phyloP scores from a whole-genome alignment of 108 stramenopile species.

The Cyclotella baltica region DNA sequence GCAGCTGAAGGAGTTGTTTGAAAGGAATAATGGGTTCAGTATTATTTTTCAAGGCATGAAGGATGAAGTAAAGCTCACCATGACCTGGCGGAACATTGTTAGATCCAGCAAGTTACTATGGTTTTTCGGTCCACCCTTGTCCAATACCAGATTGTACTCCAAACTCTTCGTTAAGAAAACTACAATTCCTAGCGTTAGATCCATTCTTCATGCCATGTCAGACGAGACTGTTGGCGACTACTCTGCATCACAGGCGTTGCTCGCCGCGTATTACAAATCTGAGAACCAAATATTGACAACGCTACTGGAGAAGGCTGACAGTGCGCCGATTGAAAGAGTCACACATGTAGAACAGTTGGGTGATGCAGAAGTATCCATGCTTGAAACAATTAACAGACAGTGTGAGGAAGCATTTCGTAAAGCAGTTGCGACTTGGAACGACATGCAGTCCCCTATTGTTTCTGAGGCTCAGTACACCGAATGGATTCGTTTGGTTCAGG shows the following conservation, averaged over 20 bases:
- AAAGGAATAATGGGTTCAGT: background rate
- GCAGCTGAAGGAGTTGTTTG: too few species aligned
- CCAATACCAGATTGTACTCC: background rate
- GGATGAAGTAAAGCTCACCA: background rate
- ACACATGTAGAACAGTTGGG: background rate
- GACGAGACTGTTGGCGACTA: background rate
- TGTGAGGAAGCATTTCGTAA: background rate
- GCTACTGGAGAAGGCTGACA: background rate
- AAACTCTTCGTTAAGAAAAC: background rate
- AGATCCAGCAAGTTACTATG: background rate
- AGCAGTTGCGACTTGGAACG: background rate
- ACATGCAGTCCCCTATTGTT: background rate
- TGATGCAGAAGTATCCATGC: background rate
- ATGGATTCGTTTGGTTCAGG: background rate
- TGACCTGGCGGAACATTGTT: background rate
- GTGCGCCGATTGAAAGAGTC: background rate
- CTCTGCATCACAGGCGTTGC: background rate
- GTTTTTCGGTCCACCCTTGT: background rate
- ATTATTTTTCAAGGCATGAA: background rate
- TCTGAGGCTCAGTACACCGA: background rate
- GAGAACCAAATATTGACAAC: background rate
- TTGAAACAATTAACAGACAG: background rate
- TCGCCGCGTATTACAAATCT: background rate
- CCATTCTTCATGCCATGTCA: background rate
- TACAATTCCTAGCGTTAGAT: background rate